Evolutionary conservation across 495 filamentous ascomycete species (phyloP).

Genomic region (Emericellopsis terricola): DNA sequence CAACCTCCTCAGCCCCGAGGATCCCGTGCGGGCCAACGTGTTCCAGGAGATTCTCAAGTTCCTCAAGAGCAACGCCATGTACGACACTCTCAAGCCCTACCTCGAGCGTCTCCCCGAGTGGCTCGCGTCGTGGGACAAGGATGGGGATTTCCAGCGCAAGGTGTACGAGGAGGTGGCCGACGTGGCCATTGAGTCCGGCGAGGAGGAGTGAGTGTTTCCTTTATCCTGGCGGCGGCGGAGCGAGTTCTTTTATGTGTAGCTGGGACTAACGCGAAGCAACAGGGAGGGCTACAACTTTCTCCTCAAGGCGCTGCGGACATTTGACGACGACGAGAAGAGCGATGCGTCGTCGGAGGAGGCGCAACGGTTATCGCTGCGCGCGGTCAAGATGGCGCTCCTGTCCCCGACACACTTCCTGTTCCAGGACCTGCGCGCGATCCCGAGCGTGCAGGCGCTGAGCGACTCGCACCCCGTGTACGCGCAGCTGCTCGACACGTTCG

Average conservation of each 20-base stretch:
- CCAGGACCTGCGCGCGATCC: constrained; percentile 73
- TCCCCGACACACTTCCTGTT: constrained; percentile 76
- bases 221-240: background rate
- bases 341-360: constrained; percentile 52
- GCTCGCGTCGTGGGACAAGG: constrained; percentile 68
- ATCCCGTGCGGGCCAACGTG: constrained; percentile 73
- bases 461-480: constrained; percentile 66
- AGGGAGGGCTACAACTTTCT: constrained; percentile 67
- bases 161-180: constrained; percentile 65
- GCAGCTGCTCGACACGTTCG: constrained; percentile 89
- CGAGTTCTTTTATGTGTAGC: background rate
- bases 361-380: constrained; percentile 65
- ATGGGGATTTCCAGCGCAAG: constrained; percentile 63
- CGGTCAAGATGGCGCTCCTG: constrained; percentile 63
- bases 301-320: constrained; percentile 64
- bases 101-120: constrained; percentile 63
- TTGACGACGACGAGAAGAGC: constrained; percentile 40
- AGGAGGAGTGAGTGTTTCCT: constrained; percentile 39
- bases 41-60: constrained; percentile 69
- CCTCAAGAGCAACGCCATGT: constrained; percentile 52
- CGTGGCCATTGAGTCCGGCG: constrained; percentile 54
- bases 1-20: constrained; percentile 66
- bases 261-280: constrained; percentile 6
- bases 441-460: constrained; percentile 70
- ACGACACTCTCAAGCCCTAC: constrained; percentile 63